These are phyloP conservation scores for Fusarium scirpi DNA, from an alignment of 2,329 filamentous ascomycete genomes.

Conservation along the genomic window DNA sequence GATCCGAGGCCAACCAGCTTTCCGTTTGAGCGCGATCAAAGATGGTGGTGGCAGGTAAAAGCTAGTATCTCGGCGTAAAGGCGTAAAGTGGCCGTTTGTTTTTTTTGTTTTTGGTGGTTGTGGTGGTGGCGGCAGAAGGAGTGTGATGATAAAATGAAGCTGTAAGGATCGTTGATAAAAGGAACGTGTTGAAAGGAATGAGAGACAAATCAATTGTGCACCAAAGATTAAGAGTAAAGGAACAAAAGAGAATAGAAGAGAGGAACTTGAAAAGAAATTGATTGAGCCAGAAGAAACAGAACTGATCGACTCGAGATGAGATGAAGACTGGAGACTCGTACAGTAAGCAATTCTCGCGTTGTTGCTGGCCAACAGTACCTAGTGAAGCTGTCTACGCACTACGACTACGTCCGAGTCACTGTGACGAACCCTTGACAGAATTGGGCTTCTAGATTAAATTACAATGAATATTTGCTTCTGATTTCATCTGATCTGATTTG, in stretches of 20 bases:
- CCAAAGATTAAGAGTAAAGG: neutral
- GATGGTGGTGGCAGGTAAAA: conserved; percentile 14
- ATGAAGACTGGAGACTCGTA: neutral
- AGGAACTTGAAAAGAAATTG: conserved; percentile 30
- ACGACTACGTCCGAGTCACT: conserved; percentile 14
- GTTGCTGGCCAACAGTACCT: conserved; percentile 35
- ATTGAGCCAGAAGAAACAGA: conserved; percentile 25
- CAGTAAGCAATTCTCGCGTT: conserved; percentile 35
- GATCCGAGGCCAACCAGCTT: conserved; percentile 17
- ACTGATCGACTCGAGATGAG: conserved; percentile 30
- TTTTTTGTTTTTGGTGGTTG: neutral
- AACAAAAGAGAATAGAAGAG: conserved; percentile 21
- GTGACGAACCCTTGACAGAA: conserved; percentile 22
- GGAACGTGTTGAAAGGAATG: conserved; percentile 36
- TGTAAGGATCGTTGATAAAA: conserved; percentile 15
- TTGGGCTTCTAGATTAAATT: neutral
- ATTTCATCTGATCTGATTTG: conserved; percentile 17
- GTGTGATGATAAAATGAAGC: neutral
- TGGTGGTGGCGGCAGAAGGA: neutral
- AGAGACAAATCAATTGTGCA: conserved; percentile 36
- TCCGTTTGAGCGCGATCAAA: conserved; percentile 17
- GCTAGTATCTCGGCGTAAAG: conserved; percentile 23
- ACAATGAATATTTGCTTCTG: neutral
- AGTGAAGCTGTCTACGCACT: conserved; percentile 20
- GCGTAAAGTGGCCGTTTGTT: conserved; percentile 18